Evolutionary conservation across 2,329 filamentous ascomycete genomes (phyloP).

Genomic region (Colletotrichum spaethianum): DNA sequence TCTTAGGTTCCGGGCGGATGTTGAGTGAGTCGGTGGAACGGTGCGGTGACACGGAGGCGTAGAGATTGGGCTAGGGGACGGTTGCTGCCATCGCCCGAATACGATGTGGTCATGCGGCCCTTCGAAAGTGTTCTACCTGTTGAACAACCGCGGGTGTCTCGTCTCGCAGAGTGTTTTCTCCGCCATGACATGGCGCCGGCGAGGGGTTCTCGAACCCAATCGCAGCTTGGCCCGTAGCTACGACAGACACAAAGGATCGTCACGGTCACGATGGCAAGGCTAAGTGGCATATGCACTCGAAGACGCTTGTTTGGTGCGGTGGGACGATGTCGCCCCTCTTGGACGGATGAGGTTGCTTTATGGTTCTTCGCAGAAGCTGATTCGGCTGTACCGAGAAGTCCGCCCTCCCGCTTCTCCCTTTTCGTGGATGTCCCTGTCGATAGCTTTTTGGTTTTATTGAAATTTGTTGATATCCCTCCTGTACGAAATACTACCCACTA

Average conservation of each 20-base stretch:
- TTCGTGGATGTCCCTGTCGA: background rate
- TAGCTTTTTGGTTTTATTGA: constrained; percentile 9
- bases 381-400: background rate
- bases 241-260: background rate
- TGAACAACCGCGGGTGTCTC: background rate
- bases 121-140: background rate
- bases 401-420: background rate
- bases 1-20: constrained; percentile 9
- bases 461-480: constrained; percentile 38
- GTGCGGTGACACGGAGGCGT: background rate
- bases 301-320: constrained; percentile 16
- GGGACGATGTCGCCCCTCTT: constrained; percentile 11
- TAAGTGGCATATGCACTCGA: background rate
- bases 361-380: background rate
- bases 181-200: constrained; percentile 7
- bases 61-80: background rate
- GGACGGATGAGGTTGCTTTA: background rate
- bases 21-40: constrained; percentile 3
- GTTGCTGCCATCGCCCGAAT: constrained; percentile 15
- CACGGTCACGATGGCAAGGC: background rate
- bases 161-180: background rate
- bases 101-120: background rate
- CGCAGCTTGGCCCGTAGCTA: background rate
- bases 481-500: constrained; percentile 26
- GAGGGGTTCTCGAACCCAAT: constrained; percentile 10